Conservation (phyloP, 805 yeast species). For the Nematodospora valgi region DNA sequence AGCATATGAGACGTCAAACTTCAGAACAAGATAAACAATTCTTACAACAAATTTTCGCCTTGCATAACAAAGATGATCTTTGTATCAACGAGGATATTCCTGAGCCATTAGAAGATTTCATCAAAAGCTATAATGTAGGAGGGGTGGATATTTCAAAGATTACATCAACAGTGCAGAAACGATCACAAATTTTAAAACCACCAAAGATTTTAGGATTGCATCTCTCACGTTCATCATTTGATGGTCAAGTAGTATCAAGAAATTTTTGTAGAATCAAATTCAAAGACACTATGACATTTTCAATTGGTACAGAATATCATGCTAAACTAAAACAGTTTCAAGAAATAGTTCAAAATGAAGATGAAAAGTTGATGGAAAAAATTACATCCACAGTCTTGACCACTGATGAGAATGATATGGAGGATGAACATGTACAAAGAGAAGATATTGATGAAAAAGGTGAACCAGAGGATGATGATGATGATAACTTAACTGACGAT, state of each 20-base stretch:
- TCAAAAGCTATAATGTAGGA: conserved; percentile 43
- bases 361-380: conserved; percentile 10
- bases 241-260: conserved; percentile 63
- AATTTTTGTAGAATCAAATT: conserved; percentile 72
- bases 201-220: conserved; percentile 80
- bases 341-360: conserved; percentile 13
- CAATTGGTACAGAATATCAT: conserved; percentile 43
- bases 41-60: conserved; percentile 27
- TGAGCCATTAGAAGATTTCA: conserved; percentile 43
- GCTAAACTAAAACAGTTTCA: conserved; percentile 36
- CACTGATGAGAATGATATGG: conserved; percentile 28
- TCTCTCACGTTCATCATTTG: conserved; percentile 76
- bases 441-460: conserved; percentile 38
- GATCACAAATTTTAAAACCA: conserved; percentile 55
- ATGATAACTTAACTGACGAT: conserved; percentile 16
- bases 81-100: conserved; percentile 67
- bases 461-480: conserved; percentile 25
- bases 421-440: conserved; percentile 31
- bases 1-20: conserved; percentile 20
- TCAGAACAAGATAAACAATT: conserved; percentile 18
- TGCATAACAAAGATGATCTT: conserved; percentile 34
- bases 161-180: conserved; percentile 66
- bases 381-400: conserved; percentile 21
- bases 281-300: conserved; percentile 50
- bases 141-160: conserved; percentile 45